Conservation (phyloP, 1,139 yeast genomes). For the Blastobotrys proliferans region DNA sequence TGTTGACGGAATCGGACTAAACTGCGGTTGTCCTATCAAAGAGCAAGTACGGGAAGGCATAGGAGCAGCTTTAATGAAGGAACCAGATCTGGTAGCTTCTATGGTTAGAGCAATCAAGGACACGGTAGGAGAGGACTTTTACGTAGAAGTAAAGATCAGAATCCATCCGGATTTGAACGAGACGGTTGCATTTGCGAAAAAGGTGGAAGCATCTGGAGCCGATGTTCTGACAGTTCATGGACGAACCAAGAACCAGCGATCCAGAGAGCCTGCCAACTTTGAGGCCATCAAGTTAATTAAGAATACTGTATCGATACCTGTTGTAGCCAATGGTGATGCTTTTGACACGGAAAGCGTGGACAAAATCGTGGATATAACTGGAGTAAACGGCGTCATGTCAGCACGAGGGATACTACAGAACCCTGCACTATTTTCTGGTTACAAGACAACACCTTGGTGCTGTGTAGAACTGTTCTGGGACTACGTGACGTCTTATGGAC, state of each 20-base stretch:
- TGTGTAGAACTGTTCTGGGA: constrained; percentile 83
- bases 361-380: constrained; percentile 58
- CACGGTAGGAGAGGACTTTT: constrained; percentile 56
- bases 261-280: constrained; percentile 74
- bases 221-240: constrained; percentile 96
- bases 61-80: constrained; percentile 90
- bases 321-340: constrained; percentile 95
- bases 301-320: constrained; percentile 57
- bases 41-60: constrained; percentile 95
- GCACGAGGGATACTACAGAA: constrained; percentile 83
- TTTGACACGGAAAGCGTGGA: constrained; percentile 60
- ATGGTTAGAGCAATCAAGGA: constrained; percentile 83
- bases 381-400: constrained; percentile 92
- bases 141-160: constrained; percentile 87
- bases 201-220: constrained; percentile 82
- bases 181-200: constrained; percentile 67
- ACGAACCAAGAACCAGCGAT: constrained; percentile 76
- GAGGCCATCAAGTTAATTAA: constrained; percentile 74
- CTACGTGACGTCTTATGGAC: constrained; percentile 69
- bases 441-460: constrained; percentile 75
- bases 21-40: constrained; percentile 96
- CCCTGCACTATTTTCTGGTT: constrained; percentile 84
- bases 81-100: constrained; percentile 72
- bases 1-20: constrained; percentile 90
- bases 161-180: constrained; percentile 72